Evolutionary conservation across 225 moss, liverwort and hornwort genomes (phyloP).

Genomic region (Asterella californica): DNA sequence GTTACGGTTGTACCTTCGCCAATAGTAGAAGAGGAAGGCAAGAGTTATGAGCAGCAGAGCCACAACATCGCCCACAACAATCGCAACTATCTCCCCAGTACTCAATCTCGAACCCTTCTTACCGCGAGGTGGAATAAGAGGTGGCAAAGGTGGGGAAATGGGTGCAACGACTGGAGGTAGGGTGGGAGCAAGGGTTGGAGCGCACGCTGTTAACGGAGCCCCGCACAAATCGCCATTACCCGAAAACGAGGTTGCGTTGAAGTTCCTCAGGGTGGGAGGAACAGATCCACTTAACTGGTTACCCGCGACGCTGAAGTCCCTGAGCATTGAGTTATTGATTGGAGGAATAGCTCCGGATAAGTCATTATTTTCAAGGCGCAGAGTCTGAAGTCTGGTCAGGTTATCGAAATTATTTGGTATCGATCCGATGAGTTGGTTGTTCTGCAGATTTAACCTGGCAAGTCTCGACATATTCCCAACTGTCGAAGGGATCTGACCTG

Average conservation of each 20-base stretch:
- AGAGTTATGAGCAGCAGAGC: slow-evolving; percentile 55
- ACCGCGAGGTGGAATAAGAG: slow-evolving; percentile 12
- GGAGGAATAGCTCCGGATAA: slow-evolving; percentile 48
- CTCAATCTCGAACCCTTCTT: slow-evolving; percentile 47
- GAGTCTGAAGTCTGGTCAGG: slow-evolving; percentile 49
- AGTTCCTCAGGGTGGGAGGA: slow-evolving; percentile 23
- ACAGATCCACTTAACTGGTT: slow-evolving; percentile 47
- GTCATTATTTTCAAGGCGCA: slow-evolving; percentile 52
- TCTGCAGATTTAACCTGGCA: slow-evolving; percentile 45
- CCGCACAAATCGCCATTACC: slow-evolving; percentile 39
- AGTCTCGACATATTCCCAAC: slow-evolving; percentile 35
- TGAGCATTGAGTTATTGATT: slow-evolving; percentile 44
- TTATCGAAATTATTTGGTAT: slow-evolving; percentile 45
- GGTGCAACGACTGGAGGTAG: slow-evolving; percentile 30
- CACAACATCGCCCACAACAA: slow-evolving; percentile 56
- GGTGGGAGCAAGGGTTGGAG: slow-evolving; percentile 32
- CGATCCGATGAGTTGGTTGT: slow-evolving; percentile 47
- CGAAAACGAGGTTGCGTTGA: slow-evolving; percentile 20
- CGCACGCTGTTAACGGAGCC: slow-evolving; percentile 34
- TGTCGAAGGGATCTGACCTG: slow-evolving; percentile 42
- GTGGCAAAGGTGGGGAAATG: slow-evolving; percentile 24
- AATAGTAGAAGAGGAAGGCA: slow-evolving; percentile 52
- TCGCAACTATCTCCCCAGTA: slow-evolving; percentile 58
- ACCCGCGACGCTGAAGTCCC: slow-evolving; percentile 61
- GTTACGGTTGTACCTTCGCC: slow-evolving; percentile 43